A percentile compares a stretch with the other conserved stretches of the same genome.
phyloP scores from a whole-genome alignment of 140 eudicot genomes.

The Erigeron philadelphicus region DNA sequence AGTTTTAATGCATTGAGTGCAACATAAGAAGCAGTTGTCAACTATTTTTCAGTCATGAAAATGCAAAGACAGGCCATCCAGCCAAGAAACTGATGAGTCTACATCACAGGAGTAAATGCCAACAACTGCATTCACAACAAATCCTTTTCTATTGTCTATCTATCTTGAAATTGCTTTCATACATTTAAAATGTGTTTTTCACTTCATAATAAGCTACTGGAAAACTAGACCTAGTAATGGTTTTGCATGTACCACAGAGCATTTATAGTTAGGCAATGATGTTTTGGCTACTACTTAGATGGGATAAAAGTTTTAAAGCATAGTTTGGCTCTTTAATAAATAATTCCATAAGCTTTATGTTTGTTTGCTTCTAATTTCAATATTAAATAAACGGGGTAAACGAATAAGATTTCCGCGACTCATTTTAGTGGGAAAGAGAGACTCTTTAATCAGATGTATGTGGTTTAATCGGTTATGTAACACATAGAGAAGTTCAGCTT shows the following conservation, averaged over 20 bases:
- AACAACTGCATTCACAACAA: constrained; percentile 34
- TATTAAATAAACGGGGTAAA: too few species aligned
- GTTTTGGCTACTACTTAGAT: constrained; percentile 10
- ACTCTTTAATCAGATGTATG: too few species aligned
- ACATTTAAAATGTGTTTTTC: constrained; percentile 23
- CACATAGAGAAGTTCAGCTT: background rate
- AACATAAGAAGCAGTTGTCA: background rate
- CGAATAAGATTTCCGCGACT: too few species aligned
- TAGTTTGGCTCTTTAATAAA: background rate
- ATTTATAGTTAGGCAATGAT: constrained; percentile 24
- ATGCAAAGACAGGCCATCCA: background rate
- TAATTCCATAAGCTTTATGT: constrained; percentile 16
- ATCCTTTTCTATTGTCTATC: constrained; percentile 24
- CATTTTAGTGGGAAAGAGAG: too few species aligned
- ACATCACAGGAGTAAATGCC: constrained; percentile 40
- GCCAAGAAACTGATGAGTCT: constrained; percentile 32
- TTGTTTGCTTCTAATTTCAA: constrained; percentile 8
- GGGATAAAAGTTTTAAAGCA: background rate
- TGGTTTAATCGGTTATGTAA: too few species aligned
- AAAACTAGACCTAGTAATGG: constrained; percentile 13
- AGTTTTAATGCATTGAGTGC: constrained; percentile 21
- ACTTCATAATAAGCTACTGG: constrained; percentile 23
- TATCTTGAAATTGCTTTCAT: constrained; percentile 21
- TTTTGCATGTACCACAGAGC: constrained; percentile 30
- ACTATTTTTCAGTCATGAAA: background rate